Percentiles rank a stretch among this genome's conserved stretches.
Evolutionary conservation across 2,329 filamentous ascomycete genomes (phyloP).

Genomic region (Botryosphaeria dothidea): DNA sequence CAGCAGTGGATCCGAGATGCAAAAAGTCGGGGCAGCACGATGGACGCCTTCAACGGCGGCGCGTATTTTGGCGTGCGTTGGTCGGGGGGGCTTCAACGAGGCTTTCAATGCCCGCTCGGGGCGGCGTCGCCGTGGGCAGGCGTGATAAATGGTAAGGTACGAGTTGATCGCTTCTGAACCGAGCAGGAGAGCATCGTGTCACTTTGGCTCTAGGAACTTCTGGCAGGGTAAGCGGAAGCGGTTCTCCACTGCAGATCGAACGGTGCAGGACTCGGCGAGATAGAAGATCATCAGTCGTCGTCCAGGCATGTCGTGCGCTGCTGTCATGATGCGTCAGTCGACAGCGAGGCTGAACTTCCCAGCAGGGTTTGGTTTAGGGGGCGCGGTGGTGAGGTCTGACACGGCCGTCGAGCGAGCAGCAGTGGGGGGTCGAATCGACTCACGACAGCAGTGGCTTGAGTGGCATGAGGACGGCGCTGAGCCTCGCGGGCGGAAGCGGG

Average conservation of each 20-base stretch:
- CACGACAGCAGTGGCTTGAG: background rate
- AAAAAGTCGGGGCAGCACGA: background rate
- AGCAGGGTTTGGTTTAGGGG: slow-evolving; percentile 1
- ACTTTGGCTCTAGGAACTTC: background rate
- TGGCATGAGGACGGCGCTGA: slow-evolving; percentile 7
- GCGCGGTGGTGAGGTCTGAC: slow-evolving; percentile 7
- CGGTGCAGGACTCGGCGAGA: slow-evolving; percentile 4
- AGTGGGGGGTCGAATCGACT: background rate
- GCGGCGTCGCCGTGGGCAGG: background rate
- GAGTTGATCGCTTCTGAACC: slow-evolving; percentile 8
- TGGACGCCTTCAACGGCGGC: background rate
- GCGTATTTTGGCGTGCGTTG: background rate
- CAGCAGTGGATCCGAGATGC: background rate
- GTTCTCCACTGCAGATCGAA: slow-evolving; percentile 5
- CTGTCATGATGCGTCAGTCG: slow-evolving; percentile 13
- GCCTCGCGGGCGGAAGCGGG: slow-evolving; percentile 5
- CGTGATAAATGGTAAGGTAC: background rate
- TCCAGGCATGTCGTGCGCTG: background rate
- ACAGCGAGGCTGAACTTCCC: background rate
- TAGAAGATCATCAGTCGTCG: slow-evolving; percentile 1
- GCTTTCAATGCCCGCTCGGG: background rate
- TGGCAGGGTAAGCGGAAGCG: slow-evolving; percentile 2
- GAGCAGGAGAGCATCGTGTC: slow-evolving; percentile 11
- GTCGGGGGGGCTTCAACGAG: background rate
- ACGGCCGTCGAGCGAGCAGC: background rate